Conservation (phyloP, 2,329 filamentous ascomycete genomes). For the Phialophora expanda region DNA sequence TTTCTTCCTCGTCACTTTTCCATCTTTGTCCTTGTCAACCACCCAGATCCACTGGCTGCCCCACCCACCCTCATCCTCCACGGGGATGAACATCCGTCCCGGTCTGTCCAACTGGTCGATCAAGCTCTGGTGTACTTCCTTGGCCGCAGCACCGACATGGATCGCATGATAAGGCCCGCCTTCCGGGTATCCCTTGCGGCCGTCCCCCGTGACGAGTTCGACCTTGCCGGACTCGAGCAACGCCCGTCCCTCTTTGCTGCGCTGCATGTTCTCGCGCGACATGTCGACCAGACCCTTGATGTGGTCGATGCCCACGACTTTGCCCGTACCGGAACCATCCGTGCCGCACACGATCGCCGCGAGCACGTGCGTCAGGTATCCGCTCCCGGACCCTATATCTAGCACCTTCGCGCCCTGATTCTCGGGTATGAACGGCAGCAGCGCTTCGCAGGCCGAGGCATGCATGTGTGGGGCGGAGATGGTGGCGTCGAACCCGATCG, state of each 20-base stretch:
- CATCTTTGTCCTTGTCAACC: constrained; percentile 66
- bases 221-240: constrained; percentile 70
- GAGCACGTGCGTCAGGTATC: constrained; percentile 86
- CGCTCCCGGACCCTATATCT: constrained; percentile 76
- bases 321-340: constrained; percentile 50
- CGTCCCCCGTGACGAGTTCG: constrained; percentile 76
- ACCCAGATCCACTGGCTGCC: constrained; percentile 65
- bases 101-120: constrained; percentile 78
- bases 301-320: constrained; percentile 76
- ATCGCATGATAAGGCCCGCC: constrained; percentile 81
- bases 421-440: constrained; percentile 63
- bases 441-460: constrained; percentile 66
- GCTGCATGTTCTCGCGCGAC: constrained; percentile 68
- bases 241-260: constrained; percentile 62
- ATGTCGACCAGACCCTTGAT: constrained; percentile 68
- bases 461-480: constrained; percentile 79
- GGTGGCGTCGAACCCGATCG: constrained; percentile 70
- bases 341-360: constrained; percentile 68
- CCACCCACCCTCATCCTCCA: constrained; percentile 52
- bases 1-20: constrained; percentile 61
- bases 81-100: constrained; percentile 73
- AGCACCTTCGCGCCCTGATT: constrained; percentile 62
- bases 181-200: constrained; percentile 68
- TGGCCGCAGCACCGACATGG: constrained; percentile 88
- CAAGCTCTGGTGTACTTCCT: constrained; percentile 71